These are phyloP conservation scores for Gracilaria caudata DNA, from an alignment of 23 red algal genomes.

Conservation along the genomic window DNA sequence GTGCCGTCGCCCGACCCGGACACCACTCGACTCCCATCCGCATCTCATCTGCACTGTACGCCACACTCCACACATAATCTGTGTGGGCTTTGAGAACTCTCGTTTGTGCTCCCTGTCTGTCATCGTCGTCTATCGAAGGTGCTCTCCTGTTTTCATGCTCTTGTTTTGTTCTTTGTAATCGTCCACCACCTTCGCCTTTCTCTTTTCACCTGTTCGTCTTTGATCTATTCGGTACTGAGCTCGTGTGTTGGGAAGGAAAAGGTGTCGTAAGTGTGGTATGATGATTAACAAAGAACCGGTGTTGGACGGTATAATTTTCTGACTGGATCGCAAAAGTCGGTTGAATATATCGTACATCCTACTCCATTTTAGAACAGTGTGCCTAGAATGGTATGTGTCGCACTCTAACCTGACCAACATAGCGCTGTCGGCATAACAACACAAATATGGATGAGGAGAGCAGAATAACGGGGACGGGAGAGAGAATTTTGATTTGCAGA, in stretches of 20 bases:
- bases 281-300: not conserved
- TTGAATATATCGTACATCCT: not conserved
- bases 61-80: too few relatives aligned
- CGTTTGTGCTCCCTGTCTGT: too few relatives aligned
- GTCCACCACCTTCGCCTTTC: too few relatives aligned
- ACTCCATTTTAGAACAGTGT: not conserved
- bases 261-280: not conserved
- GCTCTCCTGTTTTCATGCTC: too few relatives aligned
- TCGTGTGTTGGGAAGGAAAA: not conserved
- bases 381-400: not conserved
- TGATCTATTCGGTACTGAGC: too few relatives aligned
- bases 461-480: not conserved
- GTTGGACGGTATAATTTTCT: not conserved
- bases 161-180: too few relatives aligned
- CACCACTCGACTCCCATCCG: too few relatives aligned
- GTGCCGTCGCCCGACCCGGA: too few relatives aligned
- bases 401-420: not conserved
- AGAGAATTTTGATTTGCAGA: not conserved
- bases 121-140: too few relatives aligned
- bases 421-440: not conserved
- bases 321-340: not conserved
- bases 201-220: too few relatives aligned
- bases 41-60: too few relatives aligned
- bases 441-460: not conserved
- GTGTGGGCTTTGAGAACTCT: too few relatives aligned